Conservation (phyloP, 2,329 filamentous ascomycete genomes). For the Sporothrix brasiliensis region DNA sequence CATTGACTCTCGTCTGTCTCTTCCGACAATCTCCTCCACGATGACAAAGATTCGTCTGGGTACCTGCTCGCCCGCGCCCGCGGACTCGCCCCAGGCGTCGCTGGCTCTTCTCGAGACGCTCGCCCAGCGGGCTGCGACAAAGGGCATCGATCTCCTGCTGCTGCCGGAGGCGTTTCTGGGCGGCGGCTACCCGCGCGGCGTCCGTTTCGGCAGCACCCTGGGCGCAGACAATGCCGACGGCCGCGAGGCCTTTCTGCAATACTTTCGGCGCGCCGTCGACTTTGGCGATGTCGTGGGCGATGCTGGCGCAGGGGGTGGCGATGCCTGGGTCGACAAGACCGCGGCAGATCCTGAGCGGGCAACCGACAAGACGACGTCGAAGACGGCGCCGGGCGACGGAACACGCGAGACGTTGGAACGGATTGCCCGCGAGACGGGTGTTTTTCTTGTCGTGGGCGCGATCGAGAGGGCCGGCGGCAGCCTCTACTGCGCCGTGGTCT, state of each 20-base stretch:
- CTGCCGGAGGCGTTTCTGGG: slow-evolving; percentile 93
- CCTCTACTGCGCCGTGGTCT: slow-evolving; percentile 80
- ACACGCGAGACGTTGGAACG: slow-evolving; percentile 78
- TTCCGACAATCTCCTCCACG: not conserved
- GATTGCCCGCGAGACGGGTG: slow-evolving; percentile 73
- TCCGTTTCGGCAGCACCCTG: slow-evolving; percentile 73
- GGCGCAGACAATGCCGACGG: slow-evolving; percentile 70
- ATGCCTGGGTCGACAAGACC: slow-evolving; percentile 62
- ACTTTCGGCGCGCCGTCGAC: slow-evolving; percentile 79
- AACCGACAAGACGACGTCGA: too few species aligned
- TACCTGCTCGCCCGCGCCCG: slow-evolving; percentile 59
- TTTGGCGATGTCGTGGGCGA: slow-evolving; percentile 73
- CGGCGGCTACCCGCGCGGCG: slow-evolving; percentile 78
- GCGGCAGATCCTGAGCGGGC: slow-evolving; percentile 37
- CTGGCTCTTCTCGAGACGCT: slow-evolving; percentile 66
- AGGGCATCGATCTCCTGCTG: slow-evolving; percentile 68
- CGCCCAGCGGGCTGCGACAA: slow-evolving; percentile 62
- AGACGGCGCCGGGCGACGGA: slow-evolving; percentile 51
- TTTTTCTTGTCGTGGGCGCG: slow-evolving; percentile 79
- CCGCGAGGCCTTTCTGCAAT: slow-evolving; percentile 78
- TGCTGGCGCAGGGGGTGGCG: slow-evolving; percentile 65
- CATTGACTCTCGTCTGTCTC: too few species aligned
- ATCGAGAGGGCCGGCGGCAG: slow-evolving; percentile 82
- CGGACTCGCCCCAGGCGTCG: slow-evolving; percentile 59
- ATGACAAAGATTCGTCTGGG: slow-evolving; percentile 53